Evolutionary conservation across 169 alveolate species (phyloP).

Genomic region (Cryptosporidium andersoni): DNA sequence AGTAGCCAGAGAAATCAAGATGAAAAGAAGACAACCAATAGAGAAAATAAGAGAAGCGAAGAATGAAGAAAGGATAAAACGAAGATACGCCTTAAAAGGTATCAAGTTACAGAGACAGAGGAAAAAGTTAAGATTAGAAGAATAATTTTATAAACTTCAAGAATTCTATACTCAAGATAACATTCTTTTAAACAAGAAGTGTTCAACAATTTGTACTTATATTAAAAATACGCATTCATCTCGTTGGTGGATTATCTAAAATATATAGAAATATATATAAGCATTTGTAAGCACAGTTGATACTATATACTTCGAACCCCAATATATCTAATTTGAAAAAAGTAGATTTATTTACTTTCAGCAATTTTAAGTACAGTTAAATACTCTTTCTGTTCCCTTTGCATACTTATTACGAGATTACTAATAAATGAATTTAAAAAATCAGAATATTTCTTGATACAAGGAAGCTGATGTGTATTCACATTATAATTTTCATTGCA

Average conservation of each 20-base stretch:
- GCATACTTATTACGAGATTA: constrained; percentile 14
- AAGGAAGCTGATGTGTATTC: background rate
- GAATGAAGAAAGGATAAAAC: constrained; percentile 70
- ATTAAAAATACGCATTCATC: too few relatives aligned
- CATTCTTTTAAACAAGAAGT: too few relatives aligned
- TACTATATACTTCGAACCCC: too few relatives aligned
- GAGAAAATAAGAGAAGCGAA: constrained; percentile 68
- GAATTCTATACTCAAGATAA: background rate
- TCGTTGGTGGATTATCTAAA: too few relatives aligned
- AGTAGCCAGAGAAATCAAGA: constrained; percentile 27
- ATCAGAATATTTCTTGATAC: constrained; percentile 10
- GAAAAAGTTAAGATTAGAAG: constrained; percentile 58
- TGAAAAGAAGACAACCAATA: constrained; percentile 48
- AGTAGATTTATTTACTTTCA: constrained; percentile 8
- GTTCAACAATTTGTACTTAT: too few relatives aligned
- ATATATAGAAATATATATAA: too few relatives aligned
- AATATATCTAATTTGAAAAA: too few relatives aligned
- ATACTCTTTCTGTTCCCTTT: constrained; percentile 50
- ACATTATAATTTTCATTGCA: background rate
- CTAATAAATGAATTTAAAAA: constrained; percentile 42
- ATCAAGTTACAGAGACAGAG: constrained; percentile 59
- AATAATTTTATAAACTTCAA: background rate
- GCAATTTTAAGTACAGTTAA: constrained; percentile 17
- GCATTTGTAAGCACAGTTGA: too few relatives aligned
- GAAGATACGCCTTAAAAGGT: constrained; percentile 69